A percentile compares a stretch with the other conserved stretches of the same genome.
Evolutionary conservation across 1,284 basidiomycete species (phyloP).

Genomic region (Ceratobasidium sp.): DNA sequence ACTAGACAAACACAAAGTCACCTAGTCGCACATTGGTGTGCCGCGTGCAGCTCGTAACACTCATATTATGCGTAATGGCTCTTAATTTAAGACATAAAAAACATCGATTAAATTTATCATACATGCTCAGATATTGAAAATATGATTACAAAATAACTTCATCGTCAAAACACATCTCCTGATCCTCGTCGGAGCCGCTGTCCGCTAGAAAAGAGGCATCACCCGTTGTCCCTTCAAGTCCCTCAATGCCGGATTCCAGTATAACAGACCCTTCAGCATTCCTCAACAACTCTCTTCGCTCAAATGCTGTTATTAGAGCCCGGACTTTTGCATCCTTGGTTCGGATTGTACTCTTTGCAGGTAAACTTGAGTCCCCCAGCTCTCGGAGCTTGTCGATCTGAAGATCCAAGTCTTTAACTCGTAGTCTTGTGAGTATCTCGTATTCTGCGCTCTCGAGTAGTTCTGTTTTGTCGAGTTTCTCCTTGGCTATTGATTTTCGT

Average conservation of each 20-base stretch:
- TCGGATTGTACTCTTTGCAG: neutral
- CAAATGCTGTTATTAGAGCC: neutral
- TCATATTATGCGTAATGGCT: too few relatives aligned
- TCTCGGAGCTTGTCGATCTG: slow-evolving; percentile 25
- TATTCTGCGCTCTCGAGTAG: neutral
- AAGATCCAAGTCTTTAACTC: neutral
- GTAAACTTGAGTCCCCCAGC: neutral
- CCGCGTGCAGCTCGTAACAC: too few relatives aligned
- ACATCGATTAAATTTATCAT: too few relatives aligned
- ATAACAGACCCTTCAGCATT: too few relatives aligned
- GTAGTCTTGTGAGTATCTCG: neutral
- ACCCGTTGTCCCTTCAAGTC: too few relatives aligned
- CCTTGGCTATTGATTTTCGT: neutral
- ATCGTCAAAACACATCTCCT: neutral
- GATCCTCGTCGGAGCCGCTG: neutral
- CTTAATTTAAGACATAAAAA: too few relatives aligned
- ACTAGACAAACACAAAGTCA: too few relatives aligned
- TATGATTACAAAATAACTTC: neutral
- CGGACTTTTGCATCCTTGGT: slow-evolving; percentile 1
- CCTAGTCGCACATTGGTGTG: too few relatives aligned
- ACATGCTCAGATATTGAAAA: too few relatives aligned
- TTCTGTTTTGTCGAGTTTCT: neutral
- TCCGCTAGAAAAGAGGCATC: too few relatives aligned
- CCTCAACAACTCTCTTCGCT: too few relatives aligned
- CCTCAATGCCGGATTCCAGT: neutral